A percentile compares a stretch with the other conserved stretches of the same genome.
Evolutionary conservation across 441 rosid species (phyloP).

Genomic region (Populus tomentosa): DNA sequence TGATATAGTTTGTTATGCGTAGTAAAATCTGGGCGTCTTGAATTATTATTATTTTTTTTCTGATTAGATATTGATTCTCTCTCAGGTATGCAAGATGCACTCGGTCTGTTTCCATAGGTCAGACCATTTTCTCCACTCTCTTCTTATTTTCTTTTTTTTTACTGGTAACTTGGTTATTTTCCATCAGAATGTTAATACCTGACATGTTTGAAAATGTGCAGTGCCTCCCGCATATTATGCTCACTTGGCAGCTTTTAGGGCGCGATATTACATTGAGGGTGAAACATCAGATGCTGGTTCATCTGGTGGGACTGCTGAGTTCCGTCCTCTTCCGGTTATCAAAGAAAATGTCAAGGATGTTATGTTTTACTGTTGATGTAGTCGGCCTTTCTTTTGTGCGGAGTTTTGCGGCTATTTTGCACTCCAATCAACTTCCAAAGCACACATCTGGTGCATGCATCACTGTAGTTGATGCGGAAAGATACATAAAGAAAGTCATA

Average conservation of each 20-base stretch:
- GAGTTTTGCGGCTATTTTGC: neutral
- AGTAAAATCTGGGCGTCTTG: neutral
- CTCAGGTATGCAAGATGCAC: no score
- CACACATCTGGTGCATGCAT: no score
- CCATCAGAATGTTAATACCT: no score
- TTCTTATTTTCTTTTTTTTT: no score
- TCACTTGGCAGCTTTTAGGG: constrained; percentile 62
- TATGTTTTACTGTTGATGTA: constrained; percentile 57
- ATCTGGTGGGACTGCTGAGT: neutral
- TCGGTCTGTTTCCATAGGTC: no score
- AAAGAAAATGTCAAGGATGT: constrained; percentile 57
- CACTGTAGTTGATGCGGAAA: no score
- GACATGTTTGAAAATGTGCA: no score
- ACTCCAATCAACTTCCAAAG: no score
- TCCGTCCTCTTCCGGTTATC: constrained; percentile 32
- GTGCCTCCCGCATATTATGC: constrained; percentile 77
- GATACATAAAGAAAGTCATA: no score
- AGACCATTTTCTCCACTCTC: no score
- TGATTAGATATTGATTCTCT: neutral
- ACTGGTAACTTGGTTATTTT: no score
- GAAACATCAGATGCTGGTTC: constrained; percentile 36
- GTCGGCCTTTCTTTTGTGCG: no score
- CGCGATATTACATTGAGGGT: constrained; percentile 49
- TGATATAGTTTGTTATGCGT: neutral
- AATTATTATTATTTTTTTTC: neutral